Evolutionary conservation across 2,329 filamentous ascomycete genomes (phyloP).

Genomic region (Pestalotiopsis sp.): DNA sequence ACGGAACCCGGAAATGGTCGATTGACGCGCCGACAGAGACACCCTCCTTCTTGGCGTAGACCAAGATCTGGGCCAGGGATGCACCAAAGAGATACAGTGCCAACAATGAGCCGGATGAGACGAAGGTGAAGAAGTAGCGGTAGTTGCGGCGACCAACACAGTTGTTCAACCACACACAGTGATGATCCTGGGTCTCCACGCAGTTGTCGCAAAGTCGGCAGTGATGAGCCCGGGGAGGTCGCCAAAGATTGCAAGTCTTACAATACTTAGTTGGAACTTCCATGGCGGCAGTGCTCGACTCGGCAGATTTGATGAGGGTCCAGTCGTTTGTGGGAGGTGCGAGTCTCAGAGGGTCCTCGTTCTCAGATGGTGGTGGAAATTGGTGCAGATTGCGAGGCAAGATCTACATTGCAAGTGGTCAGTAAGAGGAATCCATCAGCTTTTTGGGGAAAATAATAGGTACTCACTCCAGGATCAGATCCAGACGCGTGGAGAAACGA

Average conservation of each 20-base stretch:
- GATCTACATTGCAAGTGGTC: conserved; percentile 59
- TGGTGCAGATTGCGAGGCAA: conserved; percentile 89
- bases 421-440: background rate
- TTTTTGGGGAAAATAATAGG: too few relatives aligned
- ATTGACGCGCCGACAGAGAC: conserved; percentile 72
- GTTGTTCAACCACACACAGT: conserved; percentile 99
- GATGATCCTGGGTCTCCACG: conserved; percentile 95
- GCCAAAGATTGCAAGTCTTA: conserved; percentile 97
- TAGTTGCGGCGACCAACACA: conserved; percentile 88
- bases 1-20: conserved; percentile 73
- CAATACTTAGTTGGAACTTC: conserved; percentile 98
- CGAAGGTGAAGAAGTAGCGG: conserved; percentile 94
- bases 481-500: conserved; percentile 93
- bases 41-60: conserved; percentile 66
- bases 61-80: conserved; percentile 78
- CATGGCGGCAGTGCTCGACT: conserved; percentile 80
- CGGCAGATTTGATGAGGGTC: conserved; percentile 85
- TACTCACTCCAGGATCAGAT: conserved; percentile 87
- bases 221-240: conserved; percentile 92
- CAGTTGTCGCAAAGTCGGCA: conserved; percentile 97
- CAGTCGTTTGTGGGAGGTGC: conserved; percentile 91
- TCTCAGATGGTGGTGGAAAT: conserved; percentile 67
- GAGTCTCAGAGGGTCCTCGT: conserved; percentile 79
- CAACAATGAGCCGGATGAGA: conserved; percentile 77
- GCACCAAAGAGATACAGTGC: conserved; percentile 75